These are phyloP conservation scores for Infundibulicybe gibba DNA, from an alignment of 768 basidiomycete genomes.

Conservation along the genomic window DNA sequence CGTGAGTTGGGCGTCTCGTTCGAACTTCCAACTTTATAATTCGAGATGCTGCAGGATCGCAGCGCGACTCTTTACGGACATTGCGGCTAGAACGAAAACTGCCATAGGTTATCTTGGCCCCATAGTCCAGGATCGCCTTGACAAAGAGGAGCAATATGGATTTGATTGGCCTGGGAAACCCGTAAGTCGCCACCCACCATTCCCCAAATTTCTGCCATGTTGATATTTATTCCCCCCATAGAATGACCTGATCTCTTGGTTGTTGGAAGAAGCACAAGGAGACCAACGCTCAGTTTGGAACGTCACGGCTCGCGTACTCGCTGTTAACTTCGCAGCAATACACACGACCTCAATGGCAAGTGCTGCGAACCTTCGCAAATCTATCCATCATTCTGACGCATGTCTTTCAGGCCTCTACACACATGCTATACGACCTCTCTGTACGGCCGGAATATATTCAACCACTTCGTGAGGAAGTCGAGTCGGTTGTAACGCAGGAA, in stretches of 20 bases:
- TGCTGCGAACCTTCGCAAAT: neutral
- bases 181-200: neutral
- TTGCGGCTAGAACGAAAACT: conserved; percentile 15
- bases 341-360: conserved; percentile 36
- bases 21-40: conserved; percentile 15
- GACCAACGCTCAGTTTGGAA: conserved; percentile 23
- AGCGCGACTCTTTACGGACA: conserved; percentile 17
- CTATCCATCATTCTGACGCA: neutral
- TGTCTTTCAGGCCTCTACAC: conserved; percentile 18
- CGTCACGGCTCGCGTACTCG: conserved; percentile 24
- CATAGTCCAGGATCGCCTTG: conserved; percentile 25
- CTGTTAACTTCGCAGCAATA: conserved; percentile 34
- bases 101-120: conserved; percentile 22
- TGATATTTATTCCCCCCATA: conserved; percentile 14
- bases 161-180: conserved; percentile 23
- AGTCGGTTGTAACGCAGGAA: conserved; percentile 22
- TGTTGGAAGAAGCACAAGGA: conserved; percentile 32
- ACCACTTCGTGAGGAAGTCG: conserved; percentile 33
- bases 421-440: conserved; percentile 22
- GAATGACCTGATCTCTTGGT: conserved; percentile 46
- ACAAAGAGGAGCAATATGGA: conserved; percentile 22
- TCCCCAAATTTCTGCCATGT: neutral
- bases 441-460: conserved; percentile 18
- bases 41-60: conserved; percentile 6
- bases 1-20: conserved; percentile 23